These are phyloP conservation scores for Mortierella sp. DNA, from an alignment of 371 early-diverging fungal genomes.

Conservation along the genomic window DNA sequence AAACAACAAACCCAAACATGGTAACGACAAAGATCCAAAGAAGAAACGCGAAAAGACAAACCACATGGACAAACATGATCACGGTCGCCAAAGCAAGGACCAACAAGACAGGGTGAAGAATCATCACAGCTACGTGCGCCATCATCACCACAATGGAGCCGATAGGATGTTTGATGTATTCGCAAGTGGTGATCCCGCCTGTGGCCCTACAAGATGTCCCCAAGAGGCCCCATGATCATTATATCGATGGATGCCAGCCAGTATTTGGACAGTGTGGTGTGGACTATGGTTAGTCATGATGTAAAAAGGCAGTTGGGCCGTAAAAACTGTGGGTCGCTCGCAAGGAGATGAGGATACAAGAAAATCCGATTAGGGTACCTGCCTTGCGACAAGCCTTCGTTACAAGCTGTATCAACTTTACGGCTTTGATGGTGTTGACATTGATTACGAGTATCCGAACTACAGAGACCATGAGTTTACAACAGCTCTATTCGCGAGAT, in stretches of 20 bases:
- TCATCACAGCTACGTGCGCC: background rate
- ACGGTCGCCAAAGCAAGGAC: background rate
- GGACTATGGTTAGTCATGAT: background rate
- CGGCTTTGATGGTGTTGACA: slow-evolving; percentile 54
- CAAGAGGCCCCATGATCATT: no score
- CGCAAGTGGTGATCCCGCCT: background rate
- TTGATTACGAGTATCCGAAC: slow-evolving; percentile 91
- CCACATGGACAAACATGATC: background rate
- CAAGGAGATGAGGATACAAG: slow-evolving; percentile 6
- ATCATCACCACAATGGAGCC: background rate
- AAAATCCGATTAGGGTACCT: slow-evolving; percentile 16
- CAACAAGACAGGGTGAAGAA: background rate
- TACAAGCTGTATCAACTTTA: slow-evolving; percentile 35
- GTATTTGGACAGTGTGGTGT: slow-evolving; percentile 24
- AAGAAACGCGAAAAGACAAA: background rate
- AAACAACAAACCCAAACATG: slow-evolving; percentile 1
- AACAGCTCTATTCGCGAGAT: slow-evolving; percentile 67
- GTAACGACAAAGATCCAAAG: background rate
- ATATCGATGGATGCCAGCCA: slow-evolving; percentile 24
- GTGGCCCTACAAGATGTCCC: slow-evolving; percentile 11
- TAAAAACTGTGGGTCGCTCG: slow-evolving; percentile 8
- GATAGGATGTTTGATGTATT: background rate
- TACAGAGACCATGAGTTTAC: slow-evolving; percentile 64
- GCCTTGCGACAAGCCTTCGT: slow-evolving; percentile 22
- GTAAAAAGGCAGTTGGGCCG: background rate